These are phyloP conservation scores for Euphorbia schlechtendalii DNA, from an alignment of 441 rosid species.

Conservation along the genomic window DNA sequence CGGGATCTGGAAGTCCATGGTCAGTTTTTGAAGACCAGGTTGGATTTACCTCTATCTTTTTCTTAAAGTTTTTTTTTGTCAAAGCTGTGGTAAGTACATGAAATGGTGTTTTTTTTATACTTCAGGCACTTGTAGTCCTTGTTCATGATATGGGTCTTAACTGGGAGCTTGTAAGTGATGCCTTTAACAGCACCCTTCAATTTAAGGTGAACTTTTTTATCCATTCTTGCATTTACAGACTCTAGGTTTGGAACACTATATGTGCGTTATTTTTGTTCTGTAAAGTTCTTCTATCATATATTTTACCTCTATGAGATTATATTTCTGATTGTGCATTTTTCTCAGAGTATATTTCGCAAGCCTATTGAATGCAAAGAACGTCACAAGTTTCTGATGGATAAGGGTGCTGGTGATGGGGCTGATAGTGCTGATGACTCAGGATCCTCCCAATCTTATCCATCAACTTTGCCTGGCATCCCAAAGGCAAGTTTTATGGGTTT, in stretches of 20 bases:
- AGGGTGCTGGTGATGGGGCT: conserved; percentile 86
- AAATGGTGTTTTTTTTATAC: conserved; percentile 20
- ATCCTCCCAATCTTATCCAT: conserved; percentile 96
- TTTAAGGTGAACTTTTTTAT: conserved; percentile 54
- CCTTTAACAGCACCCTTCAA: conserved; percentile 81
- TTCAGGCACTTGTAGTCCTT: conserved; percentile 96
- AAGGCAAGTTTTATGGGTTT: conserved; percentile 44
- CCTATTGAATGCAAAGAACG: conserved; percentile 98
- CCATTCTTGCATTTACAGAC: conserved; percentile 1
- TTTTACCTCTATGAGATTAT: background rate
- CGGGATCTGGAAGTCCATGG: conserved; percentile 88
- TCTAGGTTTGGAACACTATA: conserved; percentile 1
- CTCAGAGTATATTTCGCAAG: conserved; percentile 87
- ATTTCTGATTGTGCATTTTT: conserved; percentile 22
- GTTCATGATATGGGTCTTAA: conserved; percentile 99
- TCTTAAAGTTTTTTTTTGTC: conserved; percentile 14
- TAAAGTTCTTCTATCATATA: conserved; percentile 4
- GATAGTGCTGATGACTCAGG: conserved; percentile 99
- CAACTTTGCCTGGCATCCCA: conserved; percentile 99
- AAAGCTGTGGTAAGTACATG: conserved; percentile 14
- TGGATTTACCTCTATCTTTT: conserved; percentile 14
- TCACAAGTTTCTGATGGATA: conserved; percentile 88
- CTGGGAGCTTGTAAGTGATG: conserved; percentile 99
- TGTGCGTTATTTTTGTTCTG: conserved; percentile 1
- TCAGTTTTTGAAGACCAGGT: conserved; percentile 98